Evolutionary conservation across 306 rosid genomes (phyloP).

Genomic region (Prunus mongolica): DNA sequence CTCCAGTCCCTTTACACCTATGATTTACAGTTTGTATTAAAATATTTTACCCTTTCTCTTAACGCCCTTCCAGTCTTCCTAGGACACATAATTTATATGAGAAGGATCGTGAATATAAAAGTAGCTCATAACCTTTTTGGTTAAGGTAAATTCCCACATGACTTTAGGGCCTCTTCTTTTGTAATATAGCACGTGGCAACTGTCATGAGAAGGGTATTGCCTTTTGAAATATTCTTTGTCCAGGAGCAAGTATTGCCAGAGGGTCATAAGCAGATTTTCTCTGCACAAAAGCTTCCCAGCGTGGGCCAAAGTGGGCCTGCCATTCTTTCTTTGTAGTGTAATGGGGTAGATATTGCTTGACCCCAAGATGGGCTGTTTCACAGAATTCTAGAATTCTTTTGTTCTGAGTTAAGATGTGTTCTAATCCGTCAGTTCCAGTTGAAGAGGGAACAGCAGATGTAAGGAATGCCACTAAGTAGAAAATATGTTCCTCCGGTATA

Average conservation of each 20-base stretch:
- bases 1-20: slow-evolving; percentile 21
- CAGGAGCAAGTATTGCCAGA: slow-evolving; percentile 80
- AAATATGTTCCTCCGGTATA: slow-evolving; percentile 78
- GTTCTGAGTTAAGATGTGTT: slow-evolving; percentile 74
- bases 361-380: slow-evolving; percentile 63
- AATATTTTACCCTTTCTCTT: slow-evolving; percentile 20
- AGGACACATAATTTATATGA: slow-evolving; percentile 9
- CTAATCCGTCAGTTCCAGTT: slow-evolving; percentile 70
- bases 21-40: slow-evolving; percentile 23
- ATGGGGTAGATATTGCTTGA: slow-evolving; percentile 87
- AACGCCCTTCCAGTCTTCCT: slow-evolving; percentile 25
- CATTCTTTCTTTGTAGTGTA: slow-evolving; percentile 68
- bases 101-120: slow-evolving; percentile 16
- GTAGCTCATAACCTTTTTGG: slow-evolving; percentile 21
- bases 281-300: slow-evolving; percentile 65
- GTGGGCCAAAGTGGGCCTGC: slow-evolving; percentile 84
- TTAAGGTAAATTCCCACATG: slow-evolving; percentile 23
- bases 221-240: slow-evolving; percentile 81
- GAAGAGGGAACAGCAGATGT: slow-evolving; percentile 83
- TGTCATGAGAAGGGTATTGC: slow-evolving; percentile 48
- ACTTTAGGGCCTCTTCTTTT: slow-evolving; percentile 23
- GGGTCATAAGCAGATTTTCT: slow-evolving; percentile 88
- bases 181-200: background rate
- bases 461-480: slow-evolving; percentile 86
- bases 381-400: slow-evolving; percentile 77